phyloP scores from a whole-genome alignment of 2,329 filamentous ascomycete genomes.

The Hypoxylon sp. region DNA sequence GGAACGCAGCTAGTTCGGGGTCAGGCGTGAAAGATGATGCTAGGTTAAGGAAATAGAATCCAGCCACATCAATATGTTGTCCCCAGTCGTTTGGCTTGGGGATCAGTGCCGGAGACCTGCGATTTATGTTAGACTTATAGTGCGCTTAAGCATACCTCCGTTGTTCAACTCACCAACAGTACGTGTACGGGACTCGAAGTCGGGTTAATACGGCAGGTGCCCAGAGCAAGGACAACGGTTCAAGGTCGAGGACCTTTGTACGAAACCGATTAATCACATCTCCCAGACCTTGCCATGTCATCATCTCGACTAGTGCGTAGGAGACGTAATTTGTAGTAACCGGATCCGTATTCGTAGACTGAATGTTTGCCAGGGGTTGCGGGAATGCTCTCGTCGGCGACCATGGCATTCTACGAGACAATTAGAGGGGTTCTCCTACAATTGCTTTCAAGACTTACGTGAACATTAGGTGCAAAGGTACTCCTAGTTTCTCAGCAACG shows the following conservation, averaged over 20 bases:
- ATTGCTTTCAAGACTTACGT: conserved; percentile 53
- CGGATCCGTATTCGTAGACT: conserved; percentile 72
- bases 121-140: conserved; percentile 7
- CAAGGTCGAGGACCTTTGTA: conserved; percentile 72
- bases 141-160: neutral
- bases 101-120: conserved; percentile 53
- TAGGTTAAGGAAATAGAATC: conserved; percentile 61
- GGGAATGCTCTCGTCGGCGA: conserved; percentile 85
- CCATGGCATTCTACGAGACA: conserved; percentile 74
- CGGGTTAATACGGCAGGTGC: conserved; percentile 81
- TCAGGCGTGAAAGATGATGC: conserved; percentile 47
- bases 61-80: conserved; percentile 61
- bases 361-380: conserved; percentile 85
- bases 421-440: conserved; percentile 6
- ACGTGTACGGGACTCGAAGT: conserved; percentile 83
- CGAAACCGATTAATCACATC: conserved; percentile 92
- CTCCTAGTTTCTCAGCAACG: conserved; percentile 69
- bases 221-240: conserved; percentile 81
- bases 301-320: conserved; percentile 86
- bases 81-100: conserved; percentile 64
- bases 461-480: conserved; percentile 78
- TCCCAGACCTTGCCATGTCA: conserved; percentile 92
- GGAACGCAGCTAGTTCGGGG: conserved; percentile 51
- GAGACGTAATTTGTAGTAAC: conserved; percentile 76
- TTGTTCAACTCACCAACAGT: conserved; percentile 73